Evolutionary conservation across 2,329 filamentous ascomycete species (phyloP), one percentile per base, ranked within the genome.

Genomic region (Aspergillus latus): DNA sequence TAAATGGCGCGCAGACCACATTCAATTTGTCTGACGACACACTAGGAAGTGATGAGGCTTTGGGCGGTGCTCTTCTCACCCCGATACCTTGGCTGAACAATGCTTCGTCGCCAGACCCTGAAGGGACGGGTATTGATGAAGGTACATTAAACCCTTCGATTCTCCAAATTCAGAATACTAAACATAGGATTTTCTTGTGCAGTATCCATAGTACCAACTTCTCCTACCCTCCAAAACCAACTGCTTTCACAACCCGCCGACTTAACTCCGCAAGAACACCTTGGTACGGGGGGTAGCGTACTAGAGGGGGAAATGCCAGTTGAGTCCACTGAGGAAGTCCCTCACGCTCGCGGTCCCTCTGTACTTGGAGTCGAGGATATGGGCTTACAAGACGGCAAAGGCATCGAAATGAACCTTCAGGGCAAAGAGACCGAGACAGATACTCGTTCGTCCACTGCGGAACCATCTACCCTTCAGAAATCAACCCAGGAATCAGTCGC

Each of bases 11-110:
- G 2, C 62, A 68, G 55, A 60, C 75, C 72, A 63, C 73, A 63
- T 64, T 73, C 21, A 61, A 71, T 40, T 66, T 74, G 11, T 64
- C 67, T 16, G 68, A 74, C 32, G 66, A 68, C 51, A 64, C 66
- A 5, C 77, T 93, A 5, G 92, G 91, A 2, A 91, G 89, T 48
- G 93, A 97, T 66, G 93, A 97, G 71, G 88, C 88, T 10, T 78
- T 97, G 1, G 93, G 93, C 21, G 94, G 94, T 5, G 94, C 94
- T 0, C 80, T 97, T 15, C 80, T 99, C 49, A 97, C 93, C 1
- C 94, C 93, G 0, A 97, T 99, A 56, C 90, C 92, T 0, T 99
- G 94, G 94, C 78, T 97, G 49, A 80, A 68, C 56, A 71, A 74
- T 64, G 47, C 63, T 44, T 52, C 64, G 34, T 69, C 70, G 1